Percentiles rank a stretch among this genome's conserved stretches.
Evolutionary conservation across 2,329 filamentous ascomycete species (phyloP).

Genomic region (Calonectria fujianensis): DNA sequence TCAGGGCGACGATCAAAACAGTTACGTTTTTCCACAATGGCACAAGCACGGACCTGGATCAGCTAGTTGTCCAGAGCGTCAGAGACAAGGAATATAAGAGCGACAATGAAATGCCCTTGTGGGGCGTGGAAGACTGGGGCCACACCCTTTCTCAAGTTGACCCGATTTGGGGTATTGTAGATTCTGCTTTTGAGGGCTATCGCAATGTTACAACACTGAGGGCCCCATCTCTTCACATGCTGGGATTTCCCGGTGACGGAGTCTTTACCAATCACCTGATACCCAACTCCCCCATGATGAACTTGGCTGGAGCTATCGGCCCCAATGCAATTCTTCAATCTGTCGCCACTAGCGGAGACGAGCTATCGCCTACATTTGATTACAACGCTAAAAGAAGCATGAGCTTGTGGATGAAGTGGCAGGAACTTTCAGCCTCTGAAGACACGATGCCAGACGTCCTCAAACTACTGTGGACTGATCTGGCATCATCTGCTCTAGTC

Average conservation of each 20-base stretch:
- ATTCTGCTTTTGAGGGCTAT: constrained; percentile 40
- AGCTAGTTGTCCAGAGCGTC: constrained; percentile 60
- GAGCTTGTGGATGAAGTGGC: constrained; percentile 48
- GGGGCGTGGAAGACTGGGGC: constrained; percentile 57
- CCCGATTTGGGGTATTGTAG: constrained; percentile 50
- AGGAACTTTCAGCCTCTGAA: constrained; percentile 39
- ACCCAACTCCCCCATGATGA: constrained; percentile 28
- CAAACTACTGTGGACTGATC: constrained; percentile 46
- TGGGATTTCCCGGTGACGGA: constrained; percentile 25
- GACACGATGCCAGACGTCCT: constrained; percentile 37
- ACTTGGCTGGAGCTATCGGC: constrained; percentile 44
- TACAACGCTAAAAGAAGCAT: constrained; percentile 39
- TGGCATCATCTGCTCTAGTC: constrained; percentile 49
- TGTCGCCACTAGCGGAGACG: constrained; percentile 25
- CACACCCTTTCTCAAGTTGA: constrained; percentile 39
- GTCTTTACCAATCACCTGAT: background rate
- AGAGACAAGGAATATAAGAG: constrained; percentile 60
- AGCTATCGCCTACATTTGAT: constrained; percentile 23
- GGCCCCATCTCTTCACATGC: constrained; percentile 42
- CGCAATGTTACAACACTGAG: constrained; percentile 44
- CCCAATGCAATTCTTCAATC: constrained; percentile 39
- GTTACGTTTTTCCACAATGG: constrained; percentile 66
- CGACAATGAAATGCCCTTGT: constrained; percentile 57
- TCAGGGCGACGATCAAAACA: constrained; percentile 66
- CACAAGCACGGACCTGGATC: constrained; percentile 58